Evolutionary conservation across 768 basidiomycete genomes (phyloP).

Genomic region (Russula vinacea): DNA sequence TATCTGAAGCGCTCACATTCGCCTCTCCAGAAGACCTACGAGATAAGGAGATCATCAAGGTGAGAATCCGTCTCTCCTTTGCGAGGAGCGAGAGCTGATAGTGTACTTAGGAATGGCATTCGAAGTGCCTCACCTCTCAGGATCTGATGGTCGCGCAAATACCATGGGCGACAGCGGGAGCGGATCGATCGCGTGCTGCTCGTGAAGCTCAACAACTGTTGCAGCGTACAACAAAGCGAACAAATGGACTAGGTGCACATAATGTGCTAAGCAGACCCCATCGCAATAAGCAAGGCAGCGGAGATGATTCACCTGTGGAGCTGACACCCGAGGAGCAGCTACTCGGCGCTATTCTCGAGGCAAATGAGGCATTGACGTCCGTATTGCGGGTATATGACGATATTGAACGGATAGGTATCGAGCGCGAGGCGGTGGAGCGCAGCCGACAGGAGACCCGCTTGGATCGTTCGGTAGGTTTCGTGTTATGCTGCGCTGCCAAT

Average conservation of each 20-base stretch:
- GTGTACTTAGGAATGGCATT: constrained; percentile 70
- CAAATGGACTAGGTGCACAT: constrained; percentile 9
- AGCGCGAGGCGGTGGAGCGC: constrained; percentile 62
- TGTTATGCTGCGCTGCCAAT: neutral
- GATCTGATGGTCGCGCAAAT: constrained; percentile 86
- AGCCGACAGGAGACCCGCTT: constrained; percentile 67
- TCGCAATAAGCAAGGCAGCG: constrained; percentile 15
- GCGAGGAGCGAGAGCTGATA: constrained; percentile 8
- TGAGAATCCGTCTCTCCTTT: constrained; percentile 35
- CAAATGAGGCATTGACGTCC: constrained; percentile 67
- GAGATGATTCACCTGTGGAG: constrained; percentile 38
- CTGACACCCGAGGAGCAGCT: constrained; percentile 72
- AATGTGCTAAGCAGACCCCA: constrained; percentile 4
- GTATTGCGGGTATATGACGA: constrained; percentile 77
- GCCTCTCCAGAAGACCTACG: constrained; percentile 69
- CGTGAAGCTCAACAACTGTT: constrained; percentile 25
- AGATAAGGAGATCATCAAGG: constrained; percentile 62
- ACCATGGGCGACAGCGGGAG: constrained; percentile 83
- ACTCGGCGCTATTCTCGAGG: constrained; percentile 65
- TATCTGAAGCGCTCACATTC: constrained; percentile 66
- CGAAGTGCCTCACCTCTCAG: constrained; percentile 75
- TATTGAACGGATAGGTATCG: constrained; percentile 58
- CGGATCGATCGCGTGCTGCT: constrained; percentile 58
- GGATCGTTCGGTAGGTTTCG: constrained; percentile 56
- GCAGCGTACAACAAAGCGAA: constrained; percentile 19